Percentiles rank a stretch among this genome's conserved stretches.
These are phyloP conservation scores for Cercospora canescens DNA, from an alignment of 2,329 filamentous ascomycete genomes.

Conservation along the genomic window DNA sequence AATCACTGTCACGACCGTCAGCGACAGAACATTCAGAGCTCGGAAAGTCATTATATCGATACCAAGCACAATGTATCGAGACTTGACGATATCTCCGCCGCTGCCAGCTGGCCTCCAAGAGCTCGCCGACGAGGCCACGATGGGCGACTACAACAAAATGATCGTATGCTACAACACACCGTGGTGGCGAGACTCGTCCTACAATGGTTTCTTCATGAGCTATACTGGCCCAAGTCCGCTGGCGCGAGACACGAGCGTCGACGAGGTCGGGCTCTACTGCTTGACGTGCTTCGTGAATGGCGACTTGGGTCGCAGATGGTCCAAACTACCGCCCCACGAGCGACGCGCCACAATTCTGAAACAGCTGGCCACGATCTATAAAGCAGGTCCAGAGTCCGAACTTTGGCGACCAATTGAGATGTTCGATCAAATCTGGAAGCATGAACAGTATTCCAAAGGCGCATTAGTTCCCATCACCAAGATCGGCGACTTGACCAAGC, in stretches of 20 bases:
- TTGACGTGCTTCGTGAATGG: conserved; percentile 13
- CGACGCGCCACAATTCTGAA: conserved; percentile 3
- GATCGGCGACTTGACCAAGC: conserved; percentile 3
- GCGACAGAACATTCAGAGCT: not conserved
- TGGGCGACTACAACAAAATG: conserved; percentile 11
- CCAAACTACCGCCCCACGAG: conserved; percentile 3
- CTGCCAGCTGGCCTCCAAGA: not conserved
- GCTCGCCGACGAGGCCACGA: not conserved
- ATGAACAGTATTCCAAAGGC: conserved; percentile 5
- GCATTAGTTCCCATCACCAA: conserved; percentile 1
- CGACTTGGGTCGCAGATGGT: not conserved
- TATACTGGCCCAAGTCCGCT: not conserved
- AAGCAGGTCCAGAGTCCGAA: conserved; percentile 6
- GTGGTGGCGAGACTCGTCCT: conserved; percentile 5
- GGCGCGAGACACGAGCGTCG: conserved; percentile 5
- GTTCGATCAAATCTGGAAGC: conserved; percentile 9
- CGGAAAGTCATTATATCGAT: conserved; percentile 6
- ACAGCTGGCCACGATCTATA: conserved; percentile 7
- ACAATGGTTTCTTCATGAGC: conserved; percentile 10
- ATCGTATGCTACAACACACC: conserved; percentile 7
- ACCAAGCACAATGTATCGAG: conserved; percentile 4
- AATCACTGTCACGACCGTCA: not conserved
- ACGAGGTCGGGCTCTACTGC: not conserved
- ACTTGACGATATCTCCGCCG: conserved; percentile 3
- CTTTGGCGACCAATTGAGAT: conserved; percentile 4